phyloP scores from a whole-genome alignment of 2,329 filamentous ascomycete genomes.

The Botrytis sinoallii region DNA sequence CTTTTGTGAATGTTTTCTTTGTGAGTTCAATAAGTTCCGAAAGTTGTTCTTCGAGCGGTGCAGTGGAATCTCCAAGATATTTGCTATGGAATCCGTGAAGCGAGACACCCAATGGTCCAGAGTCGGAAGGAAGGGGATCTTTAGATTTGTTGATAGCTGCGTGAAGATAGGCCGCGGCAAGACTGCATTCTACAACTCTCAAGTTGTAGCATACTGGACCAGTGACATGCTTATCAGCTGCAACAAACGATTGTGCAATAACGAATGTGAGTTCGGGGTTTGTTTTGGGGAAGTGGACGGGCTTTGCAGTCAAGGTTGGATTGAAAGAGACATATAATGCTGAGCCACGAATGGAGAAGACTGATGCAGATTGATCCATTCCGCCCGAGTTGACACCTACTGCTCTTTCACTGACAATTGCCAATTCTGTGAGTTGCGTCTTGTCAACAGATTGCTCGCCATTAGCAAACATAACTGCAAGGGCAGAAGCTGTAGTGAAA shows the following conservation, averaged over 20 bases:
- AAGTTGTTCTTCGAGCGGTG: slow-evolving; percentile 61
- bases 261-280: slow-evolving; percentile 84
- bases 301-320: slow-evolving; percentile 70
- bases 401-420: slow-evolving; percentile 88
- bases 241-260: slow-evolving; percentile 91
- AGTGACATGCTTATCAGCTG: slow-evolving; percentile 91
- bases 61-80: slow-evolving; percentile 55
- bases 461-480: slow-evolving; percentile 86
- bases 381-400: slow-evolving; percentile 97
- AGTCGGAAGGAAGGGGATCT: slow-evolving; percentile 68
- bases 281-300: slow-evolving; percentile 78
- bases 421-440: slow-evolving; percentile 85
- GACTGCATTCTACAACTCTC: slow-evolving; percentile 89
- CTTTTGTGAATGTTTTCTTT: slow-evolving; percentile 67
- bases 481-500: slow-evolving; percentile 83
- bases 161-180: slow-evolving; percentile 72
- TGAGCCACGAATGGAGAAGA: slow-evolving; percentile 82
- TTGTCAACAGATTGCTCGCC: slow-evolving; percentile 78
- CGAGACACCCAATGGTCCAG: slow-evolving; percentile 76
- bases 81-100: slow-evolving; percentile 83
- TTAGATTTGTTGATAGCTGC: slow-evolving; percentile 54
- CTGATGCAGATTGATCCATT: slow-evolving; percentile 96
- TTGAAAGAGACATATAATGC: slow-evolving; percentile 89
- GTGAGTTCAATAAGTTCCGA: slow-evolving; percentile 67
- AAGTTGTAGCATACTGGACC: slow-evolving; percentile 95